A percentile compares a stretch with the other conserved stretches of the same genome.
Evolutionary conservation across 768 basidiomycete genomes (phyloP).

Genomic region (Lyophyllum atratum): DNA sequence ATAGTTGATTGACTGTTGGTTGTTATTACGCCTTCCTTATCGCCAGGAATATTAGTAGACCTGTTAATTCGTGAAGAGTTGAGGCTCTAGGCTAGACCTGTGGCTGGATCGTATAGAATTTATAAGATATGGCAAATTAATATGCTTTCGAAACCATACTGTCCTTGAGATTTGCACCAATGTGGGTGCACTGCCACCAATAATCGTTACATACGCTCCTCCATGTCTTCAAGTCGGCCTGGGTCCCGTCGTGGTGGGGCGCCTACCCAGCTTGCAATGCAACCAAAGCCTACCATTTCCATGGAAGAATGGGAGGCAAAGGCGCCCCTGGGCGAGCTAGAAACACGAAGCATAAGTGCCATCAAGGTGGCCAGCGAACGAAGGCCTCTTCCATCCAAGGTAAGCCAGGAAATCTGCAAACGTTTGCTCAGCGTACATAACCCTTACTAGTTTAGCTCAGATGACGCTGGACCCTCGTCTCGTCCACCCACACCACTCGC

Average conservation of each 20-base stretch:
- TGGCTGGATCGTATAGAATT: conserved; percentile 3
- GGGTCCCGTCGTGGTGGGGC: conserved; percentile 5
- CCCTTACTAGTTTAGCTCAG: conserved; percentile 29
- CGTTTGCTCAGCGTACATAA: conserved; percentile 4
- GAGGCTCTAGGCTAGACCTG: neutral
- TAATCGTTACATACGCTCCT: neutral
- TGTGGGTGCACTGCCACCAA: neutral
- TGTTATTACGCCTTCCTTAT: neutral
- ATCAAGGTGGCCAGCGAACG: conserved; percentile 65
- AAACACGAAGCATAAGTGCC: conserved; percentile 62
- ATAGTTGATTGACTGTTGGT: conserved; percentile 1
- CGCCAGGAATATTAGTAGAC: conserved; percentile 1
- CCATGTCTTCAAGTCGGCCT: neutral
- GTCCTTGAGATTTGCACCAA: neutral
- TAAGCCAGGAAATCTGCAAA: conserved; percentile 31
- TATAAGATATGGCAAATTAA: neutral
- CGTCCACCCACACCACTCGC: conserved; percentile 41
- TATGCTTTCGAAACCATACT: neutral
- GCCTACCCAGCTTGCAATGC: conserved; percentile 18
- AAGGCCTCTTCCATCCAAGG: conserved; percentile 74
- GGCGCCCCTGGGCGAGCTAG: conserved; percentile 72
- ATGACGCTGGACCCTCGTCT: conserved; percentile 31
- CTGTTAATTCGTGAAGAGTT: neutral
- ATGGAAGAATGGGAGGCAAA: conserved; percentile 93
- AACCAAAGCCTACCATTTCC: conserved; percentile 48